Evolutionary conservation across 2,329 filamentous ascomycete species (phyloP), one percentile per base, ranked within the genome.

Genomic region (Pyricularia pennisetigena): DNA sequence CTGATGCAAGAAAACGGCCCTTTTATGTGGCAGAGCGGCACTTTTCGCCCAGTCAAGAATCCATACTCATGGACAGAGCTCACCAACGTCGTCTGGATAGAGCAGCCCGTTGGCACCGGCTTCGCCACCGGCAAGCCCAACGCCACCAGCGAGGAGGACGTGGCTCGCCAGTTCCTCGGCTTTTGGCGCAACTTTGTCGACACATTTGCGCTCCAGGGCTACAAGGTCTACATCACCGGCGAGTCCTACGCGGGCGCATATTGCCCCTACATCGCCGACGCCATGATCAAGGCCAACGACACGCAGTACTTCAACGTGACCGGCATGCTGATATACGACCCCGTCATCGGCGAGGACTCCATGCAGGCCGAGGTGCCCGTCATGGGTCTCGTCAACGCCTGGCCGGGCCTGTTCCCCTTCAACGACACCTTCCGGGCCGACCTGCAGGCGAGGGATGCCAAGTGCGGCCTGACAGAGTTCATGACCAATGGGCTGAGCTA

Each of bases 101-200:
- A 90, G 72, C 88, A 90, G 74, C 87, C 86, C 10, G 77, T 85
- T 4, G 81, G 82, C 10, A 88, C 89, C 1, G 90, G 90, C 6
- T 93, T 90, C 75, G 85, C 85, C 1, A 83, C 86, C 64, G 90
- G 90, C 6, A 83, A 79, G 0, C 82, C 87, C 8, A 89, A 83
- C 0, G 88, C 88, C 8, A 86, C 80, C 7, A 84, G 84, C 71
- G 86, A 91, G 71, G 82, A 85, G 29, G 89, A 92, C 70, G 82
- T 89, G 3, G 88, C 89, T 0, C 76, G 79, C n/a, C 84, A 93
- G 70, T 91, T 93, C 75, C 80, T 90, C 8, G 89, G 89, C 49
- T 94, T 92, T 78, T 92, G 88, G 82, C 86, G 87, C 77, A 91
- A 91, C 77, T 92, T 92, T 71, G 79, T 91, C 68, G 81, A 90